Base-by-base conservation (phyloP, 2,329 filamentous ascomycete species). In the Cercospora sesami region DNA sequence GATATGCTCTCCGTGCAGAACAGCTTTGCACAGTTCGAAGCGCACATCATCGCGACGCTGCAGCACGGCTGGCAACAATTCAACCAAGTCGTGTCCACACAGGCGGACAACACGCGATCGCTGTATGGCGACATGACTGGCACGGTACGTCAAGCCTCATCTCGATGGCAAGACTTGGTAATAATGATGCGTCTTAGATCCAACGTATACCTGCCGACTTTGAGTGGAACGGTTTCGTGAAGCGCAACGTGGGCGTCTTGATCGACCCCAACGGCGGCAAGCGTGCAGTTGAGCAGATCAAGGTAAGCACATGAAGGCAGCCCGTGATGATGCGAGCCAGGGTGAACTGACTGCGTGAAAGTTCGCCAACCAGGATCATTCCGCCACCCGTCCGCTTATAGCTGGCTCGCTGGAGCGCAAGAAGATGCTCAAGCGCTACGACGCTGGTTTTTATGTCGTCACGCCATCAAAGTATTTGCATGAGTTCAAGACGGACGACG, bases 401-500 rank as follows among this genome's bases (percentile, higher is more conserved):
- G 92, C 96, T 75, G 95, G 95, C 45, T 90, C 88, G 0, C 86
- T 99, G 60, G 93, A 97, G 83, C 90, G 93, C 77, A 98, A 97
- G 82, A 93, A 91, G 69, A 91, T 96, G 79, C 90, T 96, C 81
- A 87, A 93, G 75, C 86, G 90, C 81, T 95, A 92, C 80, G 89
- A 88, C 71, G 87, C 91, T 0, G 88, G 87, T 65, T 97, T 96
- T 84, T 99, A 97, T 78, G 94, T 95, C 66, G 88, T 98, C 59
- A 96, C 93, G 0, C 91, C 93, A 0, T 87, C 91, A 66, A 93
- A 92, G 76, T 99, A 90, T 81, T 82, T 99, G 67, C 95, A 99
- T 82, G 94, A 97, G 80, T 99, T 96, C 85, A 96, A 96, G 82
- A 93, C 96, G 76, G 91, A 92, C 77, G 94, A 98, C 76, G 86